A percentile compares a stretch with the other conserved stretches of the same genome.
phyloP scores from a whole-genome alignment of 768 basidiomycete species.

The Mycena vulgaris region DNA sequence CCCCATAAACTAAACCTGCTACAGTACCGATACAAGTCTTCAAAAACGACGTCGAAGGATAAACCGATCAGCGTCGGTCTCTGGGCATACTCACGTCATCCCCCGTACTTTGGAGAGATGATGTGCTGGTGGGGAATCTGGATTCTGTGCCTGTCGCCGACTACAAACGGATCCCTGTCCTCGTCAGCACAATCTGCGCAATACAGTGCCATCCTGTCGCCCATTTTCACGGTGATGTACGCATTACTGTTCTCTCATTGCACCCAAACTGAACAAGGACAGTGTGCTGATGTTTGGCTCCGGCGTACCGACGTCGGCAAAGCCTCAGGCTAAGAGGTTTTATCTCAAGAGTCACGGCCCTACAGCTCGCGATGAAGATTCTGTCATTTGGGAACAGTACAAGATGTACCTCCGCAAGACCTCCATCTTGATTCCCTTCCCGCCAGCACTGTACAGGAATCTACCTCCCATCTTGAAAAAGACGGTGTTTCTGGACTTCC shows the following conservation, averaged over 20 bases:
- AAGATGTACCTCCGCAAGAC: slow-evolving; percentile 69
- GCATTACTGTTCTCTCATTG: slow-evolving; percentile 36
- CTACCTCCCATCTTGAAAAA: slow-evolving; percentile 68
- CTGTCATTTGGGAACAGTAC: slow-evolving; percentile 67
- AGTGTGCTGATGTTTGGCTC: slow-evolving; percentile 77
- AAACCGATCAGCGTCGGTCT: slow-evolving; percentile 66
- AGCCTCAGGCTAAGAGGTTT: slow-evolving; percentile 73
- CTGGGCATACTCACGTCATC: slow-evolving; percentile 75
- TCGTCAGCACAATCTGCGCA: slow-evolving; percentile 67
- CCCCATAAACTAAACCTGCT: background rate
- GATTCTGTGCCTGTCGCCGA: slow-evolving; percentile 72
- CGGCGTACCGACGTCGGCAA: slow-evolving; percentile 80
- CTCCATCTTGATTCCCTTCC: slow-evolving; percentile 74
- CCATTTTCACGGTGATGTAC: slow-evolving; percentile 76
- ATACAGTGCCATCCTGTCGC: slow-evolving; percentile 72
- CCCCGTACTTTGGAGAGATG: slow-evolving; percentile 83
- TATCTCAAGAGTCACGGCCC: slow-evolving; percentile 67
- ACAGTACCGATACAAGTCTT: slow-evolving; percentile 68
- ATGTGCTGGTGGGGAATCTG: slow-evolving; percentile 80
- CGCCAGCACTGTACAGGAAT: slow-evolving; percentile 66
- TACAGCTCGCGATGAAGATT: slow-evolving; percentile 45
- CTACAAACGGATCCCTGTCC: slow-evolving; percentile 60
- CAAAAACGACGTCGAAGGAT: slow-evolving; percentile 63
- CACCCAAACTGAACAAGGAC: background rate
- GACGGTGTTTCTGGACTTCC: slow-evolving; percentile 73